Conservation (phyloP, 176 grass and related monocot species). For the maize (Zea mays) region DNA sequence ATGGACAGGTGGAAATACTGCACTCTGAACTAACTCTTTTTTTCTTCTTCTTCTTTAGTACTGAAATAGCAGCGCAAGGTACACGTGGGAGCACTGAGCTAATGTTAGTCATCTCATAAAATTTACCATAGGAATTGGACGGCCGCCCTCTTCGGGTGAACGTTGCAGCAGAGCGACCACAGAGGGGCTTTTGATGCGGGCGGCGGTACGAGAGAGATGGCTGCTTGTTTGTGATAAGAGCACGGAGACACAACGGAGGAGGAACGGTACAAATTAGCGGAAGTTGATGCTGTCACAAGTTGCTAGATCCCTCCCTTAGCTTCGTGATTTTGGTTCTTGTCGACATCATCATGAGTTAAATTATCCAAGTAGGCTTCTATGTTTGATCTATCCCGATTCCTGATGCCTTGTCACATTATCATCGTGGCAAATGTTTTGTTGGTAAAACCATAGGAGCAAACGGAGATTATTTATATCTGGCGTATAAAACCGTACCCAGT, state of each 20-base stretch:
- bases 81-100: background rate
- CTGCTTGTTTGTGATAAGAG: slow-evolving; percentile 8
- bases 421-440: slow-evolving; percentile 20
- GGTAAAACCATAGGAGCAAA: background rate
- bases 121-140: slow-evolving; percentile 58
- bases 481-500: background rate
- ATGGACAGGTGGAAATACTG: slow-evolving; percentile 64
- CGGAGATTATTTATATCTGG: background rate
- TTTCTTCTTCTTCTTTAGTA: background rate
- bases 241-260: background rate
- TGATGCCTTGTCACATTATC: slow-evolving; percentile 4
- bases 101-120: background rate
- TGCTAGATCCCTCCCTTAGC: slow-evolving; percentile 18
- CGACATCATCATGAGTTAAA: slow-evolving; percentile 29
- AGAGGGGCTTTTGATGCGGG: slow-evolving; percentile 50
- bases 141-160: slow-evolving; percentile 77
- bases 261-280: background rate
- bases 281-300: slow-evolving; percentile 17
- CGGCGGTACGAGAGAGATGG: background rate
- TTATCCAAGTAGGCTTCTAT: slow-evolving; percentile 43
- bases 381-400: background rate
- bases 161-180: slow-evolving; percentile 63
- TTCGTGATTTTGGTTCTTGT: slow-evolving; percentile 37
- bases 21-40: background rate
- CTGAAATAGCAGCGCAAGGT: background rate